Evolutionary conservation across 345 rosid species (phyloP).

Genomic region (Eucalyptus albens): DNA sequence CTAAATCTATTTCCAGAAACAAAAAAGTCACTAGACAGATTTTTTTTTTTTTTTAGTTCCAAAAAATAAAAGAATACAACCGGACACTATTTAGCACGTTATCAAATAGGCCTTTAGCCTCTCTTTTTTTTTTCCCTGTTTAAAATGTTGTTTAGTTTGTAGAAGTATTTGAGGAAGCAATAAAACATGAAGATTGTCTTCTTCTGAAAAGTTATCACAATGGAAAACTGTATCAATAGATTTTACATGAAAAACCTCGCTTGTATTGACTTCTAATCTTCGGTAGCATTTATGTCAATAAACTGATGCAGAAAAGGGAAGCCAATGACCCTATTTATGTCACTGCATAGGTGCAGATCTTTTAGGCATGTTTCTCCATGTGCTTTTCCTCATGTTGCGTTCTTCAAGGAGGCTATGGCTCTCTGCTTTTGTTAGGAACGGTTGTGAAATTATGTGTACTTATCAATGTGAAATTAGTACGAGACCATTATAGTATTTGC

Average conservation of each 20-base stretch:
- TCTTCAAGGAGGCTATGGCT: not conserved
- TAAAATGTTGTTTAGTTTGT: not conserved
- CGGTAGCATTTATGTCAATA: not conserved
- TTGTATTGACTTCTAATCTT: not conserved
- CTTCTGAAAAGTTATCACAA: not conserved
- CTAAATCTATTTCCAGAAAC: accelerated
- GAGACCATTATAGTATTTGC: not conserved
- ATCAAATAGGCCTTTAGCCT: too few species aligned
- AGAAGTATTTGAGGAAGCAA: not conserved
- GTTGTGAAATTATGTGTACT: not conserved
- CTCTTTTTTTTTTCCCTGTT: not conserved
- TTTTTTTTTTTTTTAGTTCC: too few species aligned
- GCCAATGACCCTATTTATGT: not conserved
- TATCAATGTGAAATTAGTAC: not conserved
- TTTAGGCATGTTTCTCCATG: not conserved
- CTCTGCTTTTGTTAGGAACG: not conserved
- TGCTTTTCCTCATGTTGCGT: not conserved
- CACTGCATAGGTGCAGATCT: not conserved
- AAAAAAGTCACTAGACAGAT: too few species aligned
- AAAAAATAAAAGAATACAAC: too few species aligned
- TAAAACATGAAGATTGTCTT: not conserved
- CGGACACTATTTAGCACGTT: too few species aligned
- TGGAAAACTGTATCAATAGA: not conserved
- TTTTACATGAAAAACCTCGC: not conserved
- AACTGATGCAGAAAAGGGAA: not conserved